phyloP scores from a whole-genome alignment of 2,329 filamentous ascomycete genomes.

The Pseudocercospora macadamiae region DNA sequence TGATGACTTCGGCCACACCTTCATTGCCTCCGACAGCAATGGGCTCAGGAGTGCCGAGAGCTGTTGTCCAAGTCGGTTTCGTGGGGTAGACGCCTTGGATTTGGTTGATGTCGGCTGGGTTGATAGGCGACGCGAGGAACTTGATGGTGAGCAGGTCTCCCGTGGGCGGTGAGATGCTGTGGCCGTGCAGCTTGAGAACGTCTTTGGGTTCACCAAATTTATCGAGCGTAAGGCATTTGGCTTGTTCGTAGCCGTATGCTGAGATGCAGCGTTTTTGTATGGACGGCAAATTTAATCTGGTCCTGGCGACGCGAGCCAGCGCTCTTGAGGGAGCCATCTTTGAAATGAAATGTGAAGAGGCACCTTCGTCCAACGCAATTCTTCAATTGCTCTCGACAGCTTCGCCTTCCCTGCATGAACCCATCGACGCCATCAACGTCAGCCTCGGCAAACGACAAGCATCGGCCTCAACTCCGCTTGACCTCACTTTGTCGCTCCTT shows the following conservation, averaged over 20 bases:
- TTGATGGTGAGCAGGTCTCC: constrained; percentile 75
- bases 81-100: constrained; percentile 95
- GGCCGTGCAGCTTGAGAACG: constrained; percentile 69
- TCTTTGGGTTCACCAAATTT: constrained; percentile 75
- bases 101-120: constrained; percentile 97
- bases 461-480: neutral
- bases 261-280: constrained; percentile 51
- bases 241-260: constrained; percentile 79
- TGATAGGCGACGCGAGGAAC: constrained; percentile 88
- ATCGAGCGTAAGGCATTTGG: constrained; percentile 77
- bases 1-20: constrained; percentile 86
- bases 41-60: constrained; percentile 75
- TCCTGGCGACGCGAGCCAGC: constrained; percentile 8
- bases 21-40: constrained; percentile 86
- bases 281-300: constrained; percentile 13
- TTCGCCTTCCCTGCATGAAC: neutral
- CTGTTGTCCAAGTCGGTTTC: constrained; percentile 74
- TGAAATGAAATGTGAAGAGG: neutral
- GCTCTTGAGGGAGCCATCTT: constrained; percentile 32
- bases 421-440: neutral
- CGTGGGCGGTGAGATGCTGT: constrained; percentile 76
- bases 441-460: constrained; percentile 4
- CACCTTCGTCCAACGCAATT: no score
- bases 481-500: neutral
- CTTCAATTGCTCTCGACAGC: neutral